Evolutionary conservation across 2,329 filamentous ascomycete species (phyloP).

Genomic region (Colletotrichum sidae): DNA sequence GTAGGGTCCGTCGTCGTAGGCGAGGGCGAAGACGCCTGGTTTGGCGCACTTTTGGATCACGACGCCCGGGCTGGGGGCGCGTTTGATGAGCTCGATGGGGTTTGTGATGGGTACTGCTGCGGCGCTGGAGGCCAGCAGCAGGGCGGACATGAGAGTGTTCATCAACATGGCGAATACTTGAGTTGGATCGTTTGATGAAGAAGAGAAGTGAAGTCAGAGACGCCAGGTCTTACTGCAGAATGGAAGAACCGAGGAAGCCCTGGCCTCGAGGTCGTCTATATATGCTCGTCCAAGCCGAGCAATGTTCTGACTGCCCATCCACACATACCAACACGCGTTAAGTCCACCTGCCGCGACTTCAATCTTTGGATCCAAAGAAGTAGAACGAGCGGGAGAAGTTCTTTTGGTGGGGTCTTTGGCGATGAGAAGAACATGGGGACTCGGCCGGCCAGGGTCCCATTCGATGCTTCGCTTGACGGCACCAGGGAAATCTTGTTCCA

Average conservation of each 20-base stretch:
- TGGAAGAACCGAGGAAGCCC: not conserved
- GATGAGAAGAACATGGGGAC: not conserved
- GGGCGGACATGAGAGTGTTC: conserved; percentile 40
- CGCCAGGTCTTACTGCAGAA: conserved; percentile 2
- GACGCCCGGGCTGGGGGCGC: conserved; percentile 53
- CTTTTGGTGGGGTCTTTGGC: conserved; percentile 10
- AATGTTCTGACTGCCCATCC: not conserved
- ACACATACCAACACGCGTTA: not conserved
- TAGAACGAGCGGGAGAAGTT: conserved; percentile 15
- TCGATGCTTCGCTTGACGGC: conserved; percentile 19
- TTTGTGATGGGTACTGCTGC: conserved; percentile 45
- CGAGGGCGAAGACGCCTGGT: conserved; percentile 60
- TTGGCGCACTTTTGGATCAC: conserved; percentile 59
- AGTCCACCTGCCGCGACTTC: conserved; percentile 28
- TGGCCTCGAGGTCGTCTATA: conserved; percentile 15
- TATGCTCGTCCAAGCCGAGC: not conserved
- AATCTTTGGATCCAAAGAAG: conserved; percentile 18
- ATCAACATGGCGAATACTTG: conserved; percentile 28
- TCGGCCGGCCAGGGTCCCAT: not conserved
- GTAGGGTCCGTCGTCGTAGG: conserved; percentile 66
- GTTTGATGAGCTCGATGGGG: conserved; percentile 55
- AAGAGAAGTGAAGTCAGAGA: conserved; percentile 1
- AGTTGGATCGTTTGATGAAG: not conserved
- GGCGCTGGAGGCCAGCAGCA: conserved; percentile 44
- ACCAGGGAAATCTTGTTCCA: conserved; percentile 15